These are phyloP conservation scores for Dimargaris cristalligena DNA, from an alignment of 192 early-diverging fungal species.

Conservation along the genomic window DNA sequence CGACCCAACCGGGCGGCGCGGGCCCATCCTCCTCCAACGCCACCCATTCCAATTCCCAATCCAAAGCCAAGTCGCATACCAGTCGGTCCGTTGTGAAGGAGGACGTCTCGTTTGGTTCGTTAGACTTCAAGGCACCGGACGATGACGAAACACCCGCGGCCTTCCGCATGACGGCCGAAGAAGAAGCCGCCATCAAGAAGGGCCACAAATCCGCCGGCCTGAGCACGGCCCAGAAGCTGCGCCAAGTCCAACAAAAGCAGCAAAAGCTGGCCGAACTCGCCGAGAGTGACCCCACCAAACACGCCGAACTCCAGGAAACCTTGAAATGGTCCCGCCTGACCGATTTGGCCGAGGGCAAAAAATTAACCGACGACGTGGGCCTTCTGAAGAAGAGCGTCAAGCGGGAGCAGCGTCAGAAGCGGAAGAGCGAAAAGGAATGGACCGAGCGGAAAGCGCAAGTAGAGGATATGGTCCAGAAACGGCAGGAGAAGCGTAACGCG, in stretches of 20 bases:
- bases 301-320: slow-evolving; percentile 48
- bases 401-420: slow-evolving; percentile 64
- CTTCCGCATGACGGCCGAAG: slow-evolving; percentile 1
- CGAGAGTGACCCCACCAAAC: slow-evolving; percentile 40
- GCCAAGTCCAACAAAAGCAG: slow-evolving; percentile 54
- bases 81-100: slow-evolving; percentile 15
- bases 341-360: slow-evolving; percentile 69
- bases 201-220: no score
- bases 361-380: slow-evolving; percentile 79
- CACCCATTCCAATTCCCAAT: no score
- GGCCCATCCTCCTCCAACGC: not conserved
- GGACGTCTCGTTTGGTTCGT: slow-evolving; percentile 22
- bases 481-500: slow-evolving; percentile 60
- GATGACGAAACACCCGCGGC: not conserved
- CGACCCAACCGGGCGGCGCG: slow-evolving; percentile 16
- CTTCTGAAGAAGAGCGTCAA: slow-evolving; percentile 84
- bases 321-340: slow-evolving; percentile 66
- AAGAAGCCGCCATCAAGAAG: slow-evolving; percentile 27
- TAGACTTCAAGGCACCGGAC: slow-evolving; percentile 10
- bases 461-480: slow-evolving; percentile 40
- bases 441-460: slow-evolving; percentile 52
- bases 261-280: slow-evolving; percentile 60
- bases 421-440: slow-evolving; percentile 73
- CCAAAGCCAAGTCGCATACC: slow-evolving; percentile 7
- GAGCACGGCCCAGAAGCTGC: slow-evolving; percentile 31